Base-by-base conservation (phyloP, 352 stramenopile genomes). In the Aphanomyces invadans region DNA sequence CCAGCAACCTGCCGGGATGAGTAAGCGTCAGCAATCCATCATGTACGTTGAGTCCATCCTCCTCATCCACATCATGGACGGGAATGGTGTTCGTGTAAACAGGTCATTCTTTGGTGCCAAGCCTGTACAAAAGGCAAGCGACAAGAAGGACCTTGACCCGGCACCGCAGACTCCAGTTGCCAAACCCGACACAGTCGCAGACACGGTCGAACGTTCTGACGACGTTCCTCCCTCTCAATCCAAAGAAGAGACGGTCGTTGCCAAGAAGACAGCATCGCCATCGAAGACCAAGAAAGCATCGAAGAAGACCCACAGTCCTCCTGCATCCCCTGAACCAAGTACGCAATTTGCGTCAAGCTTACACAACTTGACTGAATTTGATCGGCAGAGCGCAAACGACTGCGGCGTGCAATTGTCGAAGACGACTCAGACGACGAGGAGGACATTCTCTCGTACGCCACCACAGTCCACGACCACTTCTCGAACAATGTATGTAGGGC, bases 11-110 rank as follows among this genome's bases (percentile, higher is more conserved):
- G 17, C 53, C 26, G n/a, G 5, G n/a, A 64, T 64, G 55, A 64
- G 55, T 38, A 64, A 64, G 55, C 55, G 55, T 23, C 55, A 64
- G 28, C 55, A 64, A 29, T 64, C 55, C 21, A 64, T 64, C 55
- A 64, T 45, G 55, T 64, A 57, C 12, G 46, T 1, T n/a, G 21
- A 48, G 39, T 48, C n/a, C n/a, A n/a, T n/a, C n/a, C n/a, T n/a
- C n/a, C n/a, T n/a, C n/a, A n/a, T n/a, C n/a, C n/a, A n/a, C n/a
- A n/a, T n/a, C n/a, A n/a, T n/a, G n/a, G n/a, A n/a, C n/a, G n/a
- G n/a, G n/a, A n/a, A n/a, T n/a, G n/a, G n/a, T n/a, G n/a, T n/a
- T n/a, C n/a, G n/a, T n/a, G 38, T 19, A 46, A 46, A 17, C 32
- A 64, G 55, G 36, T 64, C 55, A 5, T 64, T 64, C 55, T 64